Base-by-base conservation (phyloP, 768 basidiomycete genomes). In the Amanita muscaria region DNA sequence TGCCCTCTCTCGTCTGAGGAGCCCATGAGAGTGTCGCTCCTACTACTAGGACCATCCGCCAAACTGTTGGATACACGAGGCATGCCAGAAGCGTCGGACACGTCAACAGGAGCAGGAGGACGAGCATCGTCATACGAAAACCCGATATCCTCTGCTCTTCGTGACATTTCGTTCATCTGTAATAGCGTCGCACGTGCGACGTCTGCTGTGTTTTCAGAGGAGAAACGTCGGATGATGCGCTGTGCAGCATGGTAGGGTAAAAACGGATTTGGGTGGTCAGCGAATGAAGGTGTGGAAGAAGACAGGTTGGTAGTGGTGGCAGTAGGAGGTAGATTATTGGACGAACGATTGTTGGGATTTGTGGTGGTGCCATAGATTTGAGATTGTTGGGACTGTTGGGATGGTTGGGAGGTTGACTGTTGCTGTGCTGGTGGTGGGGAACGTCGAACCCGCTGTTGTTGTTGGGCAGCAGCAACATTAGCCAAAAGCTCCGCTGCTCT, bases 161-260 rank as follows among this genome's bases (percentile, higher is more conserved):
- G 66, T 34, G 82, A 83, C 51, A 83, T 74, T 56, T 87, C 85
- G 61, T 79, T 86, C 79, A 88, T 83, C 59, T 85, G 83, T 53
- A 77, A 69, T 47, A 88, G 72, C 41, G 79, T 76, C 12, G 80
- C 81, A 18, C 78, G 73, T 3, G 81, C 83, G 36, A 85, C 73
- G 27, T 76, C 69, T n/a, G 66, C 69, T n/a, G 66, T 62, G 53
- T 76, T 77, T 9, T 68, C 59, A 60, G 42, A 47, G 24, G 42
- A 47, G 24, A 24, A 29, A 7, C 36, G 25, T 4, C 25, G 8
- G 3, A 65, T 60, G 48, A 64, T 60, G 11, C 74, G 69, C 48
- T 77, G 77, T 11, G 75, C 71, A 52, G 77, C 75, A 31, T 73
- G 71, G 9, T 71, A 65, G 21, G 79, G 74, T 22, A 84, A 57